Percentiles rank a stretch among this genome's conserved stretches.
phyloP scores from a whole-genome alignment of 2,329 filamentous ascomycete genomes.

The Diplodia intermedia region DNA sequence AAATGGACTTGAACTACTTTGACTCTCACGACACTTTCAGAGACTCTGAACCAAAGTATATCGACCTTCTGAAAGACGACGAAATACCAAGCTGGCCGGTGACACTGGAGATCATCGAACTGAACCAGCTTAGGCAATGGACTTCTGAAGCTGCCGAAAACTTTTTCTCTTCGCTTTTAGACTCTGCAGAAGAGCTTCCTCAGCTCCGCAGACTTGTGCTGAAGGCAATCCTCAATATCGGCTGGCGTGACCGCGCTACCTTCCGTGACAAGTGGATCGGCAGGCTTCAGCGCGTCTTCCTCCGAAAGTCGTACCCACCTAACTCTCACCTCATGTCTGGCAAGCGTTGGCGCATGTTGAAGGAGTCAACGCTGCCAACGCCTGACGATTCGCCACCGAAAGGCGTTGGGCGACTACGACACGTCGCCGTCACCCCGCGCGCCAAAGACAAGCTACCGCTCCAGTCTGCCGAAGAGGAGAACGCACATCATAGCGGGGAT shows the following conservation, averaged over 20 bases:
- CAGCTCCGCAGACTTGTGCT: constrained; percentile 74
- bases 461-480: background rate
- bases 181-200: constrained; percentile 70
- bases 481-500: background rate
- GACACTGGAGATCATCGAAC: constrained; percentile 72
- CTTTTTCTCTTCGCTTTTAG: constrained; percentile 79
- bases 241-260: constrained; percentile 80
- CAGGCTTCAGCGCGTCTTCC: constrained; percentile 72
- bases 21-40: constrained; percentile 70
- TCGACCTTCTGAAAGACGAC: constrained; percentile 65
- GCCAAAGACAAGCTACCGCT: background rate
- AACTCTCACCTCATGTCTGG: constrained; percentile 52
- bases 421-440: constrained; percentile 22
- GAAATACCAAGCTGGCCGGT: constrained; percentile 81
- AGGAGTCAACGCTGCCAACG: constrained; percentile 36
- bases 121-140: constrained; percentile 81
- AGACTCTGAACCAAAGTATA: constrained; percentile 78
- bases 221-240: constrained; percentile 74
- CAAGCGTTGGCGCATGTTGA: constrained; percentile 52
- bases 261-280: constrained; percentile 79
- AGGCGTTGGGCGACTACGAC: background rate
- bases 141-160: constrained; percentile 71
- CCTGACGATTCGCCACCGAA: constrained; percentile 9
- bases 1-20: constrained; percentile 81
- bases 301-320: constrained; percentile 58